Conservation (phyloP, 805 yeast genomes). For the Yamadazyma ubonensis region DNA sequence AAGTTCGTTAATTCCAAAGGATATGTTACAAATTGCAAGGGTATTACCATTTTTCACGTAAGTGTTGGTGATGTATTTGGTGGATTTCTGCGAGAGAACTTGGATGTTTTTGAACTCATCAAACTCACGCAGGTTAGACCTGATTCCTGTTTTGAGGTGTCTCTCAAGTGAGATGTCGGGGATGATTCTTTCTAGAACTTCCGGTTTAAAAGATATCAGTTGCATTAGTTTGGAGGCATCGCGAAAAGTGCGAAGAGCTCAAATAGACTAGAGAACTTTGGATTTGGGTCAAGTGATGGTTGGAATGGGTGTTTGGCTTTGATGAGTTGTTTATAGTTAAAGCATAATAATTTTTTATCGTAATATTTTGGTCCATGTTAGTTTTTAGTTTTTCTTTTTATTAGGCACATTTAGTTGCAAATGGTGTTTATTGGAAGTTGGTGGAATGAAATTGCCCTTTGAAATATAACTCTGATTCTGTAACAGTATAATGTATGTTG, state of each 20-base stretch:
- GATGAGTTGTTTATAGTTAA: too few relatives aligned
- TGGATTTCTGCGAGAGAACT: conserved; percentile 26
- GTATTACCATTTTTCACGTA: conserved; percentile 17
- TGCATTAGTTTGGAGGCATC: conserved; percentile 13
- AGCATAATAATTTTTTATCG: too few relatives aligned
- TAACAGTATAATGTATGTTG: too few relatives aligned
- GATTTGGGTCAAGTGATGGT: neutral
- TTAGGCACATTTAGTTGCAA: too few relatives aligned
- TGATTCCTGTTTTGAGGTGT: conserved; percentile 68
- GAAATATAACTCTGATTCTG: too few relatives aligned
- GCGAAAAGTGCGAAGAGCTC: neutral
- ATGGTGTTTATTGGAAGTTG: too few relatives aligned
- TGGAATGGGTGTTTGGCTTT: too few relatives aligned
- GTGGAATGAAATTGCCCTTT: too few relatives aligned
- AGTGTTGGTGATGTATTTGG: conserved; percentile 14
- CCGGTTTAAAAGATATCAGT: conserved; percentile 68
- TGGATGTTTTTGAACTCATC: conserved; percentile 67
- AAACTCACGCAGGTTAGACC: conserved; percentile 72
- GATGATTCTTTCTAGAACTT: conserved; percentile 76
- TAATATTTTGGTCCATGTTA: too few relatives aligned
- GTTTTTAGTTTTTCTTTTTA: too few relatives aligned
- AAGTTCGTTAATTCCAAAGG: conserved; percentile 11
- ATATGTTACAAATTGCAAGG: conserved; percentile 12
- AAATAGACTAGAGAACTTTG: conserved; percentile 1
- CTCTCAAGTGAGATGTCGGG: conserved; percentile 82